A percentile compares a stretch with the other conserved stretches of the same genome.
Conservation (phyloP, 371 early-diverging fungal species). For the Mucor saturninus region DNA sequence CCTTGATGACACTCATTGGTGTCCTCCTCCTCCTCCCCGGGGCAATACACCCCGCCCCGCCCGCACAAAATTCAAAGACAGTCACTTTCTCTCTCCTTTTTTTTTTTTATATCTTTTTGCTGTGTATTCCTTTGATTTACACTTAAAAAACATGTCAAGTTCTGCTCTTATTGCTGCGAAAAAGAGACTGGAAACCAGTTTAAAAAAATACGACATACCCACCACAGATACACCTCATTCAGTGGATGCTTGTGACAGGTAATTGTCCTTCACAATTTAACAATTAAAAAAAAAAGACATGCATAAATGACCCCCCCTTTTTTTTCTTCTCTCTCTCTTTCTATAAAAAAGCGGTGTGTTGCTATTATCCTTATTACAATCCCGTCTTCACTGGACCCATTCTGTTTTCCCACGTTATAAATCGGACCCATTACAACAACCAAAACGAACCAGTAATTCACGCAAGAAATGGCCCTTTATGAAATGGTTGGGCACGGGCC, state of each 20-base stretch:
- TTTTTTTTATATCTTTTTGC: neutral
- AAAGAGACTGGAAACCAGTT: slow-evolving; percentile 33
- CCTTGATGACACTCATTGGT: slow-evolving; percentile 10
- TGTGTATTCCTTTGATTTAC: neutral
- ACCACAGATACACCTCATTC: neutral
- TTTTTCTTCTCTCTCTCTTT: neutral
- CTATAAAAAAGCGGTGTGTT: slow-evolving; percentile 30
- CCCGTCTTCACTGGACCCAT: slow-evolving; percentile 49
- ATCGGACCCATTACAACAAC: slow-evolving; percentile 42
- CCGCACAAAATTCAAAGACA: neutral
- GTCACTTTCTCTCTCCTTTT: neutral
- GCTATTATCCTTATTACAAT: slow-evolving; percentile 47
- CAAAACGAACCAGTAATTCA: slow-evolving; percentile 34
- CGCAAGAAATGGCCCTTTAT: slow-evolving; percentile 52
- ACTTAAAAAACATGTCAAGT: slow-evolving; percentile 30
- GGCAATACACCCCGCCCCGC: neutral
- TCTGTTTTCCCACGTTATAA: slow-evolving; percentile 45
- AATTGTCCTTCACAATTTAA: no score
- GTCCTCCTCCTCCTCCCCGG: neutral
- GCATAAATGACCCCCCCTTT: neutral
- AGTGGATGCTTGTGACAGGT: neutral
- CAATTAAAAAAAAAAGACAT: slow-evolving; percentile 10
- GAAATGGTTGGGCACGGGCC: slow-evolving; percentile 39
- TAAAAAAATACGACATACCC: slow-evolving; percentile 32
- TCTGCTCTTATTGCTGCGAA: slow-evolving; percentile 42